Evolutionary conservation across 1,284 basidiomycete species (phyloP), one percentile per base, ranked within the genome.

Genomic region (Leccinum griseonigrum): DNA sequence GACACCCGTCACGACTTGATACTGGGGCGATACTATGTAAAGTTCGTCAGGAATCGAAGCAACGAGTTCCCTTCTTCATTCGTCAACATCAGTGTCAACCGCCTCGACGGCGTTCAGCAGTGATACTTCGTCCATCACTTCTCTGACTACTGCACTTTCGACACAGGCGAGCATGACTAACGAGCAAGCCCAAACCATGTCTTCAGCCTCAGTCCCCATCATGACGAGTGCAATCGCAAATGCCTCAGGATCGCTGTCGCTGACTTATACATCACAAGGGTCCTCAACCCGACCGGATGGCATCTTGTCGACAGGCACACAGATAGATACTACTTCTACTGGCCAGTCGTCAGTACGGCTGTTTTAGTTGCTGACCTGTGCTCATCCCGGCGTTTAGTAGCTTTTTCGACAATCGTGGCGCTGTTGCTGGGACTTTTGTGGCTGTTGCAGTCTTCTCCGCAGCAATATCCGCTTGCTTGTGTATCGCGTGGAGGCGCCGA

Each of bases 381-480:
- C 55, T 66, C 8, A 61, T 53, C 18, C 14, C 64, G 3, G n/a
- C 31, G 51, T 63, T 38, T 57, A 34, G 16, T 57, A 87, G 85
- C 10, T 83, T 88, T 69, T 78, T 86, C 59, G 71, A 77, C n/a
- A 81, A 87, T 64, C 79, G 74, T 50, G 81, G 82, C 4, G 82
- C 82, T 8, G 81, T 86, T 14, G 81, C 82, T 16, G 86, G 83
- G 3, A 80, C 84, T 13, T 88, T 88, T 69, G 73, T 83, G 5
- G 80, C 77, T 16, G 77, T 83, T 36, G 86, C 82, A 18, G 64
- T 87, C 14, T 64, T 79, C 38, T 68, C 77, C 9, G 73, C 79
- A 6, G 74, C 75, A 3, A 43, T 81, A 3, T 62, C 77, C 4
- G 68, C 73, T 10, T 77, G 74, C 26, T 54, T 78, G 34, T 67